Conservation (phyloP, 2,329 filamentous ascomycete genomes). For the Drechslerella dactyloides region DNA sequence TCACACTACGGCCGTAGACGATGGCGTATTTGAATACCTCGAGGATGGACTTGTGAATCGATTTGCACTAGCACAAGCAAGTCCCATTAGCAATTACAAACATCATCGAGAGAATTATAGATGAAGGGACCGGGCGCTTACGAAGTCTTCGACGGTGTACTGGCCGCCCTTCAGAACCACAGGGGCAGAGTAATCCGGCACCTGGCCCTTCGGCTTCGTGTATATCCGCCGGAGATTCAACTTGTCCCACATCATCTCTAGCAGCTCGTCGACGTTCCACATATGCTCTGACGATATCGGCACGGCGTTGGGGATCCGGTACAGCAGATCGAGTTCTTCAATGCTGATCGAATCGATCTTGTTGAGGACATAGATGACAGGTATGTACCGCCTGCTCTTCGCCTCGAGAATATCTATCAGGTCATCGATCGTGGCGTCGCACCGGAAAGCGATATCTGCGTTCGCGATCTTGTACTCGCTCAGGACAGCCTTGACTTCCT, state of each 20-base stretch:
- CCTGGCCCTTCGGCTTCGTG: conserved; percentile 95
- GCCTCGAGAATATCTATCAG: conserved; percentile 95
- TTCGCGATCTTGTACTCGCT: conserved; percentile 95
- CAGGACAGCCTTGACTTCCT: conserved; percentile 97
- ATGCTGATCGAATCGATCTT: conserved; percentile 99
- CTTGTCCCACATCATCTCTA: conserved; percentile 99
- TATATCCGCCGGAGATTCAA: conserved; percentile 89
- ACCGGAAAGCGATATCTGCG: conserved; percentile 95
- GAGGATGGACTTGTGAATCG: conserved; percentile 93
- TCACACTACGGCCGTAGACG: conserved; percentile 96
- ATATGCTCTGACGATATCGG: conserved; percentile 97
- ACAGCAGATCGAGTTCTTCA: conserved; percentile 93
- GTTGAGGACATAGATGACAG: conserved; percentile 98
- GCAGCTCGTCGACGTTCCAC: conserved; percentile 96
- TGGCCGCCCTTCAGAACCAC: conserved; percentile 83
- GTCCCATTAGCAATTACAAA: conserved; percentile 34
- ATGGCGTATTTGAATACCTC: conserved; percentile 95
- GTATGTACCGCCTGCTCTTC: conserved; percentile 93
- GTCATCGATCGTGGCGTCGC: conserved; percentile 96
- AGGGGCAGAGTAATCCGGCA: conserved; percentile 88
- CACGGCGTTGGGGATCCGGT: conserved; percentile 92
- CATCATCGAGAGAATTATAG: conserved; percentile 8
- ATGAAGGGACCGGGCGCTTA: conserved; percentile 66
- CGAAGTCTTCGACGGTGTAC: conserved; percentile 95
- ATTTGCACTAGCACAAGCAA: conserved; percentile 73